Percentiles rank a stretch among this genome's conserved stretches.
These are phyloP conservation scores for Geum urbanum DNA, from an alignment of 306 rosid genomes.

Conservation along the genomic window DNA sequence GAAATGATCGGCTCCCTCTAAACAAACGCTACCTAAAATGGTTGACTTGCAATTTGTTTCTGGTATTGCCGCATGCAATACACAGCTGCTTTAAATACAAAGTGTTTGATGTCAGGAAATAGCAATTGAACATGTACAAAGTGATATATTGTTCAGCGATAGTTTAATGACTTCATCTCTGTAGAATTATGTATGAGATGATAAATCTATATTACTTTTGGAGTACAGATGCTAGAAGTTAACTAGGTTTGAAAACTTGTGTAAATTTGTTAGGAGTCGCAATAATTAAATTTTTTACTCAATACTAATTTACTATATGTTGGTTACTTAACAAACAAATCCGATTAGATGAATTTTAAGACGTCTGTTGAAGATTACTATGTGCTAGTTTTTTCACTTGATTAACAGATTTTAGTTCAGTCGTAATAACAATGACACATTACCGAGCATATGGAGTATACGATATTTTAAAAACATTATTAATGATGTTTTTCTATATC, in stretches of 20 bases:
- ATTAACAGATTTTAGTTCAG: not conserved
- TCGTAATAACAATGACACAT: not conserved
- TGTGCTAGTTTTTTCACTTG: not conserved
- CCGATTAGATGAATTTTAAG: not conserved
- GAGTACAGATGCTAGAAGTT: not conserved
- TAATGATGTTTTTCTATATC: slow-evolving; percentile 9
- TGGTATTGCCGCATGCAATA: not conserved
- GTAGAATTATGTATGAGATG: not conserved
- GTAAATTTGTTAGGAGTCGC: not conserved
- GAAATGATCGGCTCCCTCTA: not conserved
- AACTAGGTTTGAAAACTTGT: not conserved
- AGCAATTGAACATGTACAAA: not conserved
- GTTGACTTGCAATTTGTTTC: not conserved
- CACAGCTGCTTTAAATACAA: not conserved
- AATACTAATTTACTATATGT: not conserved
- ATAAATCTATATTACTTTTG: not conserved
- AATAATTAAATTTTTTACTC: not conserved
- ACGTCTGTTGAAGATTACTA: not conserved
- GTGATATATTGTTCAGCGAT: not conserved
- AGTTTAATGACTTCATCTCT: not conserved
- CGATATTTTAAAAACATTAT: not conserved
- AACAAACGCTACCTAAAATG: not conserved
- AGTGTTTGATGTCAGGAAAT: not conserved
- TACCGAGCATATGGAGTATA: not conserved
- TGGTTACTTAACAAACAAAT: not conserved